Evolutionary conservation across 768 basidiomycete species (phyloP).

Genomic region (Floccularia luteovirens): DNA sequence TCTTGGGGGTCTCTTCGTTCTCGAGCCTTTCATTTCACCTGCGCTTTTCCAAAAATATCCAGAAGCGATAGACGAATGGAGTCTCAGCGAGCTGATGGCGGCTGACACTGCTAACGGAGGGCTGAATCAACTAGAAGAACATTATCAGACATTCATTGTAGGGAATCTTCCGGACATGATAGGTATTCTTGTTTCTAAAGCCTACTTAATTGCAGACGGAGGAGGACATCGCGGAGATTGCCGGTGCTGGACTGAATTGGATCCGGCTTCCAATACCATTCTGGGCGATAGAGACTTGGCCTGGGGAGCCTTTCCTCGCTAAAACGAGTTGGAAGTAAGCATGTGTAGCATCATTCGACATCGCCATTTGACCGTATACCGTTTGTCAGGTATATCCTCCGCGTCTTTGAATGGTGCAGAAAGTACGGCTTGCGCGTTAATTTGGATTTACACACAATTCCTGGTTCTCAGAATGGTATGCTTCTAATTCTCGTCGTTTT

Average conservation of each 20-base stretch:
- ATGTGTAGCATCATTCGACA: background rate
- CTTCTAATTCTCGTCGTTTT: background rate
- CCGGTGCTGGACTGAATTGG: slow-evolving; percentile 86
- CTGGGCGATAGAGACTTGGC: slow-evolving; percentile 73
- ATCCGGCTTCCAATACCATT: slow-evolving; percentile 76
- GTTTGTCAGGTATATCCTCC: slow-evolving; percentile 60
- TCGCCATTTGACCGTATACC: background rate
- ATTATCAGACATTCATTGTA: slow-evolving; percentile 83
- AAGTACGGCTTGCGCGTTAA: slow-evolving; percentile 83
- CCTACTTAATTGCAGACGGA: slow-evolving; percentile 53
- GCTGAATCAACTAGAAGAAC: slow-evolving; percentile 58
- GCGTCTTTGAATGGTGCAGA: slow-evolving; percentile 68
- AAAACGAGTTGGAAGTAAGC: slow-evolving; percentile 68
- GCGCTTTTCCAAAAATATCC: slow-evolving; percentile 62
- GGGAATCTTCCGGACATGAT: slow-evolving; percentile 16
- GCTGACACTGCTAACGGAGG: slow-evolving; percentile 41
- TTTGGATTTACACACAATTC: slow-evolving; percentile 70
- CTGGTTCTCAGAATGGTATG: slow-evolving; percentile 70
- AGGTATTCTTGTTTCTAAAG: background rate
- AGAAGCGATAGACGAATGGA: slow-evolving; percentile 66
- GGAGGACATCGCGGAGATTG: slow-evolving; percentile 84
- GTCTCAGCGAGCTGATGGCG: slow-evolving; percentile 56
- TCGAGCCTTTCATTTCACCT: slow-evolving; percentile 69
- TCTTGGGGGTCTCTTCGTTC: slow-evolving; percentile 68
- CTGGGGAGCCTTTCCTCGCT: slow-evolving; percentile 75